Evolutionary conservation across 2,329 filamentous ascomycete species (phyloP).

Genomic region (Microdochium bolleyi): DNA sequence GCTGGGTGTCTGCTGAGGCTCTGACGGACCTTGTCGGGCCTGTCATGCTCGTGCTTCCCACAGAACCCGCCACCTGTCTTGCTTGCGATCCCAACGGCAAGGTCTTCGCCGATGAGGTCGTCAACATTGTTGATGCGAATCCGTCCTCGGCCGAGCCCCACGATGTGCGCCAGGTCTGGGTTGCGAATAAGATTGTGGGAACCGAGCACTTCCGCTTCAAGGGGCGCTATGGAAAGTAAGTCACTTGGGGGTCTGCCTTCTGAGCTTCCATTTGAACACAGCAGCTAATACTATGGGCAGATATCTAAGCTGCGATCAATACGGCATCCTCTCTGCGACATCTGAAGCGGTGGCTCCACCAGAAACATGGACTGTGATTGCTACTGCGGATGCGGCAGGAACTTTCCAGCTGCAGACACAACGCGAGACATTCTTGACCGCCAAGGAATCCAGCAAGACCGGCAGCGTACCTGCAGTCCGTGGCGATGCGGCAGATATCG

Average conservation of each 20-base stretch:
- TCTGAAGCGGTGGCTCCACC: conserved; percentile 76
- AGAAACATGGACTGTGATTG: conserved; percentile 70
- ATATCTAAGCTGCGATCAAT: conserved; percentile 80
- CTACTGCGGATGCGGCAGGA: conserved; percentile 55
- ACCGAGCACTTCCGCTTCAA: conserved; percentile 81
- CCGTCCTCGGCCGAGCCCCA: conserved; percentile 85
- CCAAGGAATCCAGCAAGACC: conserved; percentile 44
- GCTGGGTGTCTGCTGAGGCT: conserved; percentile 81
- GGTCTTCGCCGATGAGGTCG: conserved; percentile 72
- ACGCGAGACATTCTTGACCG: conserved; percentile 61
- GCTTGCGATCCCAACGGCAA: conserved; percentile 82
- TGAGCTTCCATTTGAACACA: not conserved
- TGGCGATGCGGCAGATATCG: conserved; percentile 63
- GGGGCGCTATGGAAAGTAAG: conserved; percentile 76
- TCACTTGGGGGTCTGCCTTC: conserved; percentile 5
- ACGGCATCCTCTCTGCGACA: conserved; percentile 68
- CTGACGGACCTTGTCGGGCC: conserved; percentile 72
- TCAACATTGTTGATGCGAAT: conserved; percentile 83
- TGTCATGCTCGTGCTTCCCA: conserved; percentile 73
- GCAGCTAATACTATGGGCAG: conserved; percentile 29
- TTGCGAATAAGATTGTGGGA: conserved; percentile 75
- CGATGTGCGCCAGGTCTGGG: conserved; percentile 92
- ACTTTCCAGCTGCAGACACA: conserved; percentile 70
- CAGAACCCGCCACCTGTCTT: conserved; percentile 63
- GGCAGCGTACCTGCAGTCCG: conserved; percentile 56